Conservation (phyloP, 805 yeast genomes). For the Grigorovia yakushimaensis region DNA sequence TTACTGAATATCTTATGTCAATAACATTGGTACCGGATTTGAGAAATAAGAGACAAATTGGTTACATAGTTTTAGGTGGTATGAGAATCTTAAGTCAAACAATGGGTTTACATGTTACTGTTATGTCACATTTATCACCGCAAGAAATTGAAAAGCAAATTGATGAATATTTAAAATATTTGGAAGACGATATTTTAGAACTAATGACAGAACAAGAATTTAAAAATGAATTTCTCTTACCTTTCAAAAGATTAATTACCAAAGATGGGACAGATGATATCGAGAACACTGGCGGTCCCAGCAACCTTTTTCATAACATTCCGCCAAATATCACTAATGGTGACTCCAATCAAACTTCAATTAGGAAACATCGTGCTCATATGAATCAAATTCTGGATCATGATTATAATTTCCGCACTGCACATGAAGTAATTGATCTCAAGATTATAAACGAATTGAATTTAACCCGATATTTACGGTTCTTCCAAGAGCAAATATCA, state of each 20-base stretch:
- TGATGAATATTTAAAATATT: slow-evolving; percentile 36
- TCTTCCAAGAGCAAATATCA: slow-evolving; percentile 30
- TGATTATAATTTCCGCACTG: slow-evolving; percentile 33
- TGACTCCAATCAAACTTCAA: slow-evolving; percentile 17
- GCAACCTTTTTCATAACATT: slow-evolving; percentile 29
- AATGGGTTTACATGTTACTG: slow-evolving; percentile 47
- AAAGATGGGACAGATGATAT: slow-evolving; percentile 5
- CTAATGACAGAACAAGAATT: slow-evolving; percentile 31
- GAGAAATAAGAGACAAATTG: slow-evolving; percentile 48
- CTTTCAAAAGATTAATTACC: slow-evolving; percentile 28
- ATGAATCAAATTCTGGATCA: slow-evolving; percentile 43
- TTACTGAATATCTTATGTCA: slow-evolving; percentile 40
- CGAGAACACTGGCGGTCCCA: slow-evolving; percentile 25
- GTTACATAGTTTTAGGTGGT: slow-evolving; percentile 55
- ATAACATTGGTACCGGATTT: slow-evolving; percentile 37
- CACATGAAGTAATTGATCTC: slow-evolving; percentile 29
- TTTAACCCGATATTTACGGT: slow-evolving; percentile 27
- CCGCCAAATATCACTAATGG: slow-evolving; percentile 31
- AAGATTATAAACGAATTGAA: slow-evolving; percentile 26
- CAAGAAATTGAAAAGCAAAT: slow-evolving; percentile 35
- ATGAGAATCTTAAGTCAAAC: slow-evolving; percentile 40
- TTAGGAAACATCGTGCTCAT: slow-evolving; percentile 36
- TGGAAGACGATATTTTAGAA: slow-evolving; percentile 29
- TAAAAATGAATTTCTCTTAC: slow-evolving; percentile 24
- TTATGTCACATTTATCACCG: slow-evolving; percentile 44